A percentile compares a stretch with the other conserved stretches of the same genome.
phyloP scores from a whole-genome alignment of 176 grass and related monocot genomes.

The Thinopyrum elongatum region DNA sequence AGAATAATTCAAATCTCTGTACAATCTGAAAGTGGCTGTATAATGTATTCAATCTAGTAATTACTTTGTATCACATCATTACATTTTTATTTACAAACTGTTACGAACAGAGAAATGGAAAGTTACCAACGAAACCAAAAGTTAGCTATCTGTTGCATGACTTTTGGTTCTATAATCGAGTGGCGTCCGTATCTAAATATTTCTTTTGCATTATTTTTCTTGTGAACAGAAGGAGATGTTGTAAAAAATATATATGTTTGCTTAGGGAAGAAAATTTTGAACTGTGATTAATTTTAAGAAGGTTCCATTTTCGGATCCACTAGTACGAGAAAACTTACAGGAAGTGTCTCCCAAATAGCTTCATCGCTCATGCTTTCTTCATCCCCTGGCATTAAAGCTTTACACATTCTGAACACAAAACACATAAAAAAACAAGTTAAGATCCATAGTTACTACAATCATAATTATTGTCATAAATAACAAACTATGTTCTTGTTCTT shows the following conservation, averaged over 20 bases:
- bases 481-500: not conserved
- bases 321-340: conserved; percentile 58
- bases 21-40: not conserved
- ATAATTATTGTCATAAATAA: conserved; percentile 15
- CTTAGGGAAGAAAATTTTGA: not conserved
- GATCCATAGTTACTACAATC: conserved; percentile 5
- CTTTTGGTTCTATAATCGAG: not conserved
- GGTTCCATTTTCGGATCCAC: not conserved
- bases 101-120: not conserved
- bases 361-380: conserved; percentile 94
- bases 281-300: not conserved
- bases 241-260: not conserved
- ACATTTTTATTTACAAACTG: not conserved
- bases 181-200: not conserved
- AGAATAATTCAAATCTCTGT: not conserved
- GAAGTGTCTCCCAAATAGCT: conserved; percentile 93
- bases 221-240: not conserved
- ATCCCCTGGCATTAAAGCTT: conserved; percentile 95
- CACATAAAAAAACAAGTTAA: not conserved
- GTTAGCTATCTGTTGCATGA: not conserved
- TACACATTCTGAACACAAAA: conserved; percentile 80
- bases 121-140: not conserved
- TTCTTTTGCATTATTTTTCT: not conserved
- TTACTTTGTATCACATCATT: not conserved
- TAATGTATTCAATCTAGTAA: conserved; percentile 1